phyloP scores from a whole-genome alignment of 2,329 filamentous ascomycete genomes.

The Ceratocystiopsis sp. region DNA sequence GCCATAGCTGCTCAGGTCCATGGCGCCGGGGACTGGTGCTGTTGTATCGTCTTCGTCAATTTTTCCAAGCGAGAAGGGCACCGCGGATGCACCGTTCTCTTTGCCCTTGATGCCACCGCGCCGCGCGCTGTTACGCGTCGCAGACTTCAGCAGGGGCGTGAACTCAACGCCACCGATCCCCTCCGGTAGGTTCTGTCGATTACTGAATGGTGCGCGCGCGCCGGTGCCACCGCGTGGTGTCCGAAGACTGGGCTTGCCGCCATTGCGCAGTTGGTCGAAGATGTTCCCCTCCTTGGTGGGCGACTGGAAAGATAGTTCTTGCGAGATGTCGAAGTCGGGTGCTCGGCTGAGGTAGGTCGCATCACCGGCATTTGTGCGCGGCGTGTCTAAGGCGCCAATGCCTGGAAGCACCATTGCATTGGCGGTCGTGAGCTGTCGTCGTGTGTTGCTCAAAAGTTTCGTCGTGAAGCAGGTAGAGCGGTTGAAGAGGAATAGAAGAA shows the following conservation, averaged over 20 bases:
- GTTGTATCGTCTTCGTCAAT: conserved; percentile 59
- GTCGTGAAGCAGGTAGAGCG: not conserved
- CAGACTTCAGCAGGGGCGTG: conserved; percentile 77
- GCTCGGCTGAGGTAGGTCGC: conserved; percentile 58
- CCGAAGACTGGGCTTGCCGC: conserved; percentile 40
- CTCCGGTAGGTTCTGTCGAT: conserved; percentile 53
- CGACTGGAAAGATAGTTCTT: conserved; percentile 74
- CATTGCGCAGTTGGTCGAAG: conserved; percentile 56
- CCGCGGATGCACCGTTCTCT: conserved; percentile 37
- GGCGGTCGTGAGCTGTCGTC: too few species aligned
- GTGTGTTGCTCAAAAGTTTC: conserved; percentile 11
- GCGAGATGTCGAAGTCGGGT: conserved; percentile 66
- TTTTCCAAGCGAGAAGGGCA: conserved; percentile 53
- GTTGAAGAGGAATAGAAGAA: not conserved
- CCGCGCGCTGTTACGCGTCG: conserved; percentile 49
- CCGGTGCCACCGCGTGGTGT: conserved; percentile 48
- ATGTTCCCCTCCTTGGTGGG: conserved; percentile 64
- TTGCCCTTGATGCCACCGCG: conserved; percentile 38
- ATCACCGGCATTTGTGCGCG: conserved; percentile 70
- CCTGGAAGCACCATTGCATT: conserved; percentile 44
- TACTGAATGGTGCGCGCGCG: conserved; percentile 47
- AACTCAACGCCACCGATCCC: conserved; percentile 62
- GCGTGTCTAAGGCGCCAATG: conserved; percentile 58
- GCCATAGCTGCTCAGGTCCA: conserved; percentile 56
- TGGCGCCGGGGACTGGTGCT: conserved; percentile 35